These are phyloP conservation scores for Stenocarpella maydis DNA, from an alignment of 2,329 filamentous ascomycete species.

Conservation along the genomic window DNA sequence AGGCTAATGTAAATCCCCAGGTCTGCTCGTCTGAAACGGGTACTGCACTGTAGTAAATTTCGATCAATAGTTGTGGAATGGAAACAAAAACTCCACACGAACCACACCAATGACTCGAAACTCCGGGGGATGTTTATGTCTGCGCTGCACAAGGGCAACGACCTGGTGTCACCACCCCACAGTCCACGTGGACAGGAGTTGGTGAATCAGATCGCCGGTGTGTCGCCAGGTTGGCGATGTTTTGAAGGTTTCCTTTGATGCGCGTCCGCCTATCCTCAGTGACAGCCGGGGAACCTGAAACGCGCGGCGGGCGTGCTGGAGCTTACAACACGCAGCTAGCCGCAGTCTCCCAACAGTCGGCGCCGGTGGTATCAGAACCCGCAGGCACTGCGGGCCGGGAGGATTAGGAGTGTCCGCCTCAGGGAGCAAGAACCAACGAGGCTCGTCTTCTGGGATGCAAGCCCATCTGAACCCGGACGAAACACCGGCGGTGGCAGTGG, in stretches of 20 bases:
- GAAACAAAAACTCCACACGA: background rate
- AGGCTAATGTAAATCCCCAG: too few relatives aligned
- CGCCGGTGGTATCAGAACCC: conserved; percentile 10
- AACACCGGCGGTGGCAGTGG: conserved; percentile 10
- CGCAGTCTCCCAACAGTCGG: background rate
- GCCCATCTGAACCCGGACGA: conserved; percentile 7
- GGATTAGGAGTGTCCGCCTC: background rate
- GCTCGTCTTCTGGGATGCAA: background rate
- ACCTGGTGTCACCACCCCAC: background rate
- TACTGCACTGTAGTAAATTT: background rate
- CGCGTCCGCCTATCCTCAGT: background rate
- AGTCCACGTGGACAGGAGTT: conserved; percentile 9
- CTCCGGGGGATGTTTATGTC: background rate
- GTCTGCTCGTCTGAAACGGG: background rate
- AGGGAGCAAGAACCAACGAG: conserved; percentile 5
- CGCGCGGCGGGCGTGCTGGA: conserved; percentile 17
- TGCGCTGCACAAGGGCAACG: background rate
- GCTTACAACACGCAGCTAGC: background rate
- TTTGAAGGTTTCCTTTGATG: conserved; percentile 9
- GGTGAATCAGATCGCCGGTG: conserved; percentile 7
- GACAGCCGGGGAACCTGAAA: conserved; percentile 20
- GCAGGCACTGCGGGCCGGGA: background rate
- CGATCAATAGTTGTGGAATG: background rate
- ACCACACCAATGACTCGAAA: background rate
- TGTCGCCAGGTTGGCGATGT: conserved; percentile 10